Percentiles rank a stretch among this genome's conserved stretches.
phyloP scores from a whole-genome alignment of 148 eudicot species.

The Chenopodium quinoa region DNA sequence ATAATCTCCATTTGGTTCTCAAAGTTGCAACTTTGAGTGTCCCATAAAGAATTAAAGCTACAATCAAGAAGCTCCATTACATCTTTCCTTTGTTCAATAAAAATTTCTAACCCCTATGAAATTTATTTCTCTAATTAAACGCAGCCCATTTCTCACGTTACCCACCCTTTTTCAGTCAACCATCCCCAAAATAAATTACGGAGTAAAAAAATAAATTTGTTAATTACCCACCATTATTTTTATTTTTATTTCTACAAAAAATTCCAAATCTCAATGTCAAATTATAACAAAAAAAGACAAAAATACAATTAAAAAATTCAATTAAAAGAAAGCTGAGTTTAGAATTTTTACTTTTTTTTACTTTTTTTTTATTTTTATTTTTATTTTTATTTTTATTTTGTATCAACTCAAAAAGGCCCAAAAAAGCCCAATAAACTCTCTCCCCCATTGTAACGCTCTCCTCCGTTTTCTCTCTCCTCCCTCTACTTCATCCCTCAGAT shows the following conservation, averaged over 20 bases:
- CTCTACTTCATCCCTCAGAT: conserved; percentile 6
- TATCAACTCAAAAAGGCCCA: not conserved
- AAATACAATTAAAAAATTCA: not conserved
- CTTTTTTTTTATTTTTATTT: too few species aligned
- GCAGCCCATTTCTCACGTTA: conserved; percentile 23
- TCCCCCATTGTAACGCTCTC: conserved; percentile 15
- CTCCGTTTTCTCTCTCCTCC: not conserved
- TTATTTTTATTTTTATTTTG: too few species aligned
- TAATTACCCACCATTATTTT: too few species aligned
- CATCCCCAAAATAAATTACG: not conserved
- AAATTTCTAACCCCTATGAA: not conserved
- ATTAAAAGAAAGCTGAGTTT: not conserved
- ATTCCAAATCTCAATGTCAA: not conserved
- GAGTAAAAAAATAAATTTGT: not conserved
- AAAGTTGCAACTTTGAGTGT: not conserved
- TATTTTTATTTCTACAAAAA: too few species aligned
- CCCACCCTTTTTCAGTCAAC: not conserved
- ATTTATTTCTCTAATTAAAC: not conserved
- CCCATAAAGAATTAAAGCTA: not conserved
- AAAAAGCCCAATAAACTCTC: not conserved
- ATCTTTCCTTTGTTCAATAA: not conserved
- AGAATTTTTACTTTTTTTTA: not conserved
- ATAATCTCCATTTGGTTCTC: too few species aligned
- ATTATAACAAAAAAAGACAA: not conserved
- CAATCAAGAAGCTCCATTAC: not conserved